Evolutionary conservation across 352 stramenopile species (phyloP), one percentile per base, ranked within the genome.

Genomic region (Hyaloperonospora brassicae): DNA sequence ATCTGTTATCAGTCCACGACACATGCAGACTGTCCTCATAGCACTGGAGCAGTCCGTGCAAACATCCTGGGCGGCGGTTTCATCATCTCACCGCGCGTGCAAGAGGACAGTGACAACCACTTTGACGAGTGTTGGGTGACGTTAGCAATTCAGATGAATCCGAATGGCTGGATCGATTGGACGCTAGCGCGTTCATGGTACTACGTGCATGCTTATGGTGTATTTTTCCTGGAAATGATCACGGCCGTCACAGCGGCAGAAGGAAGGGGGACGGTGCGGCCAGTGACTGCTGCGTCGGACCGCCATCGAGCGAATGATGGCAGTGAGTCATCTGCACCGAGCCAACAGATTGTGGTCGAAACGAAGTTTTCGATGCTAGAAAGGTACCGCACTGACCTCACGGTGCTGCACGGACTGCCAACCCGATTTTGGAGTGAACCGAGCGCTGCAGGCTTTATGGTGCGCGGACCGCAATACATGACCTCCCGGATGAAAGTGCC

Each of bases 381-480:
- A 22, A 65, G 62, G 2, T 90, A 77, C 57, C 77, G 75, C n/a
- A 87, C 75, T 0, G 77, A 87, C 31, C 55, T 87, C 17, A 63
- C 71, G 7, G 48, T 88, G 8, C 48, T 76, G 27, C 61, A 87
- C 35, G 63, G 66, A 0, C 55, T 90, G 10, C 60, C 77, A 8
- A 85, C 79, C 8, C 87, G 90, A 50, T 90, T 79, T 52, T 93
- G 83, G 83, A 89, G 78, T 55, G 83, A 93, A n/a, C 83, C 83
- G 0, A 72, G 67, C 22, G 80, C 76, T 5, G 55, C 55, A 5
- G 73, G 70, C 21, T 90, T 90, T 49, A 65, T 86, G 30, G 62
- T 93, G 5, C 78, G 83, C 22, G 74, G 83, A 10, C 64, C 75
- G 1, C 66, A 84, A 38, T 93, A 90, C 59, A 67, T 87, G 45